Conservation (phyloP, 1,284 basidiomycete genomes). For the Amylostereum areolatum region DNA sequence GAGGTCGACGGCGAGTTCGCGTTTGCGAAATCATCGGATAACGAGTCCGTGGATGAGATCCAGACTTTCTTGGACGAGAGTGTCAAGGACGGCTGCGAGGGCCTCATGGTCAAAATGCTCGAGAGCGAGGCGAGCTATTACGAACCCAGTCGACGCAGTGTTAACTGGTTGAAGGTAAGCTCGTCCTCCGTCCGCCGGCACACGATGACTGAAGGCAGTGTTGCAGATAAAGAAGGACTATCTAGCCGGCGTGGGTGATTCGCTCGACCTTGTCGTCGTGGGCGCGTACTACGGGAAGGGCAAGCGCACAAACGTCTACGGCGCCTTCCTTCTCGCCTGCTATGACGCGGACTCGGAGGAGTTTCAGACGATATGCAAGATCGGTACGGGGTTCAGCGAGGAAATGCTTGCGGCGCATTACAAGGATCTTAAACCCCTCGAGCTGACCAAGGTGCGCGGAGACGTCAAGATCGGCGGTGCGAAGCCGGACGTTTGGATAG, state of each 20-base stretch:
- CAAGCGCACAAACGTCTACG: slow-evolving; percentile 95
- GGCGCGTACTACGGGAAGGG: slow-evolving; percentile 98
- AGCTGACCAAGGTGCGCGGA: slow-evolving; percentile 63
- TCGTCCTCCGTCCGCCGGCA: neutral
- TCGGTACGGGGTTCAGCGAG: slow-evolving; percentile 97
- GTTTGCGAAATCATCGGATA: slow-evolving; percentile 89
- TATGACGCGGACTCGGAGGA: slow-evolving; percentile 89
- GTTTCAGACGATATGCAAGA: slow-evolving; percentile 97
- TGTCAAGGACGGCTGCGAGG: slow-evolving; percentile 97
- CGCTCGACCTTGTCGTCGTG: slow-evolving; percentile 93
- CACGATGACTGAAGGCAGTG: neutral
- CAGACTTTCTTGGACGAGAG: slow-evolving; percentile 93
- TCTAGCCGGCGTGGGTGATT: slow-evolving; percentile 95
- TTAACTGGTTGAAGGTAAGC: slow-evolving; percentile 97
- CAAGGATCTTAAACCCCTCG: slow-evolving; percentile 76
- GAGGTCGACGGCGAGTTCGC: slow-evolving; percentile 86
- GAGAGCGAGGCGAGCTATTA: slow-evolving; percentile 89
- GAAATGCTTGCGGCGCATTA: slow-evolving; percentile 84
- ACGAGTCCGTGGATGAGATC: slow-evolving; percentile 89
- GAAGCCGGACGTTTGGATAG: slow-evolving; percentile 94
- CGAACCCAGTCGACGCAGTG: slow-evolving; percentile 89
- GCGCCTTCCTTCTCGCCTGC: slow-evolving; percentile 92
- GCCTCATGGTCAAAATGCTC: slow-evolving; percentile 99
- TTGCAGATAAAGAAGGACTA: slow-evolving; percentile 94
- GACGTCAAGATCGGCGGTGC: slow-evolving; percentile 84